These are phyloP conservation scores for Naegleria fowleri DNA, from an alignment of 208 protist genomes.

Conservation along the genomic window DNA sequence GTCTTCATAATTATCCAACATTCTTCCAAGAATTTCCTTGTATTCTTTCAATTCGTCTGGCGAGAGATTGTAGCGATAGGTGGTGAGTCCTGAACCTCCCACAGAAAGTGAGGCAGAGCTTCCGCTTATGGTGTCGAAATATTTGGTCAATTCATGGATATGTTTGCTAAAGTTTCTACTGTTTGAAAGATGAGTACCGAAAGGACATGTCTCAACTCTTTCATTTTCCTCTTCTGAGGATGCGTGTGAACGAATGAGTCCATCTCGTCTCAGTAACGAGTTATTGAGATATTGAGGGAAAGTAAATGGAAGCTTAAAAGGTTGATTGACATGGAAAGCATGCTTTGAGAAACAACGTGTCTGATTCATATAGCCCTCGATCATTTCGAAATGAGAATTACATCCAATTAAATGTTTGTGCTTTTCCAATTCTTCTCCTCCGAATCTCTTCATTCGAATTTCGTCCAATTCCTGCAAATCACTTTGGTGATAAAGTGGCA, in stretches of 20 bases:
- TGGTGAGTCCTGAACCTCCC: not conserved
- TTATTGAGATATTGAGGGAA: not conserved
- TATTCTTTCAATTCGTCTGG: not conserved
- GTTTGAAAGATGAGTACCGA: not conserved
- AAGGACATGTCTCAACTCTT: not conserved
- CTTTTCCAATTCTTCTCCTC: not conserved
- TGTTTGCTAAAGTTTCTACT: not conserved
- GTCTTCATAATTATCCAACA: not conserved
- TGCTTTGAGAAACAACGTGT: not conserved
- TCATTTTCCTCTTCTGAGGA: not conserved
- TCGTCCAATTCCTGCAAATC: not conserved
- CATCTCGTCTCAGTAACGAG: not conserved
- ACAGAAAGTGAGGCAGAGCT: not conserved
- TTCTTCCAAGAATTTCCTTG: not conserved
- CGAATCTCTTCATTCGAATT: not conserved
- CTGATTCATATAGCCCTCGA: not conserved
- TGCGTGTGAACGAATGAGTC: not conserved
- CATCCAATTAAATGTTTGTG: not conserved
- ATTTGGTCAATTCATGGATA: not conserved
- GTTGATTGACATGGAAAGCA: not conserved
- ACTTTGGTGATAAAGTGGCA: not conserved
- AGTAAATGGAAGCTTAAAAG: not conserved
- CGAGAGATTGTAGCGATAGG: not conserved
- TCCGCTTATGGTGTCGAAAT: not conserved
- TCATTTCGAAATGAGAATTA: not conserved